These are phyloP conservation scores for Kluyveromyces aestuarii DNA, from an alignment of 805 yeast genomes.

Conservation along the genomic window DNA sequence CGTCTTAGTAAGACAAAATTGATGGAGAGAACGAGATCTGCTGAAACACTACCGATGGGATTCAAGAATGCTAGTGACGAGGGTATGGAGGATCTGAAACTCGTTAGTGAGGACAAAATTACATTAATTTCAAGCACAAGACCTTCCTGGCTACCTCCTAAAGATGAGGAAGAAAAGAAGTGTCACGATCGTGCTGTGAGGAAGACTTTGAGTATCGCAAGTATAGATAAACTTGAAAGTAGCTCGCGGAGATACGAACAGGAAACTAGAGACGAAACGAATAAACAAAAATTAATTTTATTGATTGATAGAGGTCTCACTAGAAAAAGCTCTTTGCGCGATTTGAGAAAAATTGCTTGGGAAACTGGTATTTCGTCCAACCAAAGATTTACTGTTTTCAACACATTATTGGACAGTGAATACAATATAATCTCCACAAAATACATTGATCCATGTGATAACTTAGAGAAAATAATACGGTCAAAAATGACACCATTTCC, in stretches of 20 bases:
- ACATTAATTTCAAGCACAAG: constrained; percentile 48
- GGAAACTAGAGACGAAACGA: constrained; percentile 18
- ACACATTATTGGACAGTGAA: constrained; percentile 18
- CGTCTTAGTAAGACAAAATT: constrained; percentile 30
- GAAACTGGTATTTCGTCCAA: constrained; percentile 22
- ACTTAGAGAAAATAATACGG: constrained; percentile 23
- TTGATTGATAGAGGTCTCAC: constrained; percentile 25
- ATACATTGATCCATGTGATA: constrained; percentile 32
- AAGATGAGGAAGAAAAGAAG: constrained; percentile 39
- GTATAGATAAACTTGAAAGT: constrained; percentile 24
- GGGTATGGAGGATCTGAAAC: constrained; percentile 47
- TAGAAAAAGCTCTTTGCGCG: constrained; percentile 22
- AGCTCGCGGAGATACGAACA: constrained; percentile 22
- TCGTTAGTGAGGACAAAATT: constrained; percentile 55
- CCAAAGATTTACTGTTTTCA: constrained; percentile 15
- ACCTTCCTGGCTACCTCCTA: constrained; percentile 69
- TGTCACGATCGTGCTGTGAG: constrained; percentile 51
- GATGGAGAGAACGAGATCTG: constrained; percentile 28
- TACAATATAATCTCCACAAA: constrained; percentile 15
- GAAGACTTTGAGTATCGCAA: constrained; percentile 28
- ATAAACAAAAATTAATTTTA: constrained; percentile 18
- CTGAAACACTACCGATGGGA: constrained; percentile 31
- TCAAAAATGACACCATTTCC: constrained; percentile 24
- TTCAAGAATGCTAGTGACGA: constrained; percentile 29
- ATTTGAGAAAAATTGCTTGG: constrained; percentile 21